phyloP scores from a whole-genome alignment of 2,329 filamentous ascomycete species.

The Huntiella savannae region DNA sequence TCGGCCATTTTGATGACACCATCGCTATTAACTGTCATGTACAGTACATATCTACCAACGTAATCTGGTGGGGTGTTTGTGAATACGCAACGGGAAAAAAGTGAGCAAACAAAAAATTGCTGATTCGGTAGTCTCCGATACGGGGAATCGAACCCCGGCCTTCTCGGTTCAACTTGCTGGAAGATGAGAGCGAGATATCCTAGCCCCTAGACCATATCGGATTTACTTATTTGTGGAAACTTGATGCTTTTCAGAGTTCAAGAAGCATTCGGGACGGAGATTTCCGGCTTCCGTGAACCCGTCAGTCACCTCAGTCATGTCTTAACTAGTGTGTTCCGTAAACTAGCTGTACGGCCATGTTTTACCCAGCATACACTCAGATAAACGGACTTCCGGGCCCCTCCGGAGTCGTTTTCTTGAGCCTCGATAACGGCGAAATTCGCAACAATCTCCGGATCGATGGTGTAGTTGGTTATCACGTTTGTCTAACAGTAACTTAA shows the following conservation, averaged over 20 bases:
- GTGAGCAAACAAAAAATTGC: neutral
- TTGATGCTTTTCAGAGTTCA: too few relatives aligned
- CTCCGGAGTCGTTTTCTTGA: neutral
- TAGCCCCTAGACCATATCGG: slow-evolving; percentile 7
- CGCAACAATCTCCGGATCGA: slow-evolving; percentile 1
- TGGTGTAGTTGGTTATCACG: slow-evolving; percentile 11
- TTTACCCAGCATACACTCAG: neutral
- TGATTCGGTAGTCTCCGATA: slow-evolving; percentile 10
- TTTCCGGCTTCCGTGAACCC: neutral
- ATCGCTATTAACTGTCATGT: neutral
- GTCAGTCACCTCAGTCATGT: neutral
- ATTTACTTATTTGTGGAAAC: neutral
- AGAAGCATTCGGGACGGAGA: too few relatives aligned
- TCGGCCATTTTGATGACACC: neutral
- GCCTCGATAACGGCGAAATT: neutral
- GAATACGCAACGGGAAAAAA: neutral
- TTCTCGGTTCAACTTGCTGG: slow-evolving; percentile 11
- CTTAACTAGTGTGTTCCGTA: neutral
- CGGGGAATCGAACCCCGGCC: slow-evolving; percentile 15
- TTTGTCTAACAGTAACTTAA: slow-evolving; percentile 5
- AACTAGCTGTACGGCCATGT: neutral
- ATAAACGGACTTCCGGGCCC: neutral
- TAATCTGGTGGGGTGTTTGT: neutral
- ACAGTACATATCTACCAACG: neutral
- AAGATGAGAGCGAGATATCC: neutral